These are phyloP conservation scores for Claviceps lovelessii DNA, from an alignment of 2,329 filamentous ascomycete species.

Conservation along the genomic window DNA sequence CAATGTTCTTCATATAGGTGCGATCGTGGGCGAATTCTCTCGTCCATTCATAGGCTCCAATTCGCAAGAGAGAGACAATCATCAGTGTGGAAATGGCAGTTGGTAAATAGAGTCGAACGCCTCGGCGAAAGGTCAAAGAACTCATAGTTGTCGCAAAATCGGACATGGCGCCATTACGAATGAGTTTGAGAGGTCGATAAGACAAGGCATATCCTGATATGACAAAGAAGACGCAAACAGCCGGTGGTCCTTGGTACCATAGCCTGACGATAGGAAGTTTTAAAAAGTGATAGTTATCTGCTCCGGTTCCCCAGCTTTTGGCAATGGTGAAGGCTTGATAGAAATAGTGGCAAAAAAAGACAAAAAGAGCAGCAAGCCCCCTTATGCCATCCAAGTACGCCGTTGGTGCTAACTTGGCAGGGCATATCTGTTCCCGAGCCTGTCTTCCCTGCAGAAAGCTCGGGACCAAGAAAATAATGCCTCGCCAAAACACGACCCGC, in stretches of 20 bases:
- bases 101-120: constrained; percentile 37
- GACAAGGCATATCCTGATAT: constrained; percentile 47
- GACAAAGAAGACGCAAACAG: constrained; percentile 48
- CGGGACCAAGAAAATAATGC: constrained; percentile 34
- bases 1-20: constrained; percentile 31
- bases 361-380: constrained; percentile 39
- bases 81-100: constrained; percentile 35
- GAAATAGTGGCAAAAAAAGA: constrained; percentile 42
- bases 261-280: constrained; percentile 40
- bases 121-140: constrained; percentile 37
- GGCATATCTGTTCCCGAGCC: constrained; percentile 25
- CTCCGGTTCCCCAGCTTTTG: constrained; percentile 32
- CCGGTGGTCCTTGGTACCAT: constrained; percentile 39
- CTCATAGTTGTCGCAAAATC: constrained; percentile 31
- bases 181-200: constrained; percentile 35
- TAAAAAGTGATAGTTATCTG: constrained; percentile 30
- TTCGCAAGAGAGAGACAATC: constrained; percentile 28
- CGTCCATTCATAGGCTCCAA: constrained; percentile 35
- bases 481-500: constrained; percentile 23
- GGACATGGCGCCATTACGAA: constrained; percentile 21
- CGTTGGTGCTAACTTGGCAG: constrained; percentile 33
- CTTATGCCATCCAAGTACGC: constrained; percentile 45
- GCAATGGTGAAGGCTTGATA: constrained; percentile 39
- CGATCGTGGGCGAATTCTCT: constrained; percentile 30
- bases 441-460: constrained; percentile 35